phyloP scores from a whole-genome alignment of 129 eudicot genomes.

The Lonicera japonica region DNA sequence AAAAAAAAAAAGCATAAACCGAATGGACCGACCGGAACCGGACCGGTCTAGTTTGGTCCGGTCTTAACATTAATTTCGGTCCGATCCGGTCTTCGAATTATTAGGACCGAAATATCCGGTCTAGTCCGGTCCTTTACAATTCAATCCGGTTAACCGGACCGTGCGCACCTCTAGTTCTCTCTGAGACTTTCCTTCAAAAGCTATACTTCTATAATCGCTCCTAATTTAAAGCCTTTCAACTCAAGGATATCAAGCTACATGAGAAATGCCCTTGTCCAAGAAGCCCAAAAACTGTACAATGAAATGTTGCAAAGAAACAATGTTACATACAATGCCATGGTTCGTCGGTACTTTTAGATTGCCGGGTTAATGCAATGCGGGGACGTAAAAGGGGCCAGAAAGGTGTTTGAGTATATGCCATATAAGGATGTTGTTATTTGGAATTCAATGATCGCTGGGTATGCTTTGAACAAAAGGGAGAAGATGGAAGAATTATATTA shows the following conservation, averaged over 20 bases:
- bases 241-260: slow-evolving; percentile 27
- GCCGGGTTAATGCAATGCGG: slow-evolving; percentile 27
- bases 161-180: no score
- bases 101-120: no score
- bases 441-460: slow-evolving; percentile 42
- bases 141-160: no score
- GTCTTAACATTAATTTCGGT: no score
- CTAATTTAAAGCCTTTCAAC: slow-evolving; percentile 26
- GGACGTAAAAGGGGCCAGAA: slow-evolving; percentile 21
- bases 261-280: slow-evolving; percentile 26
- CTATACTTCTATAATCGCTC: not conserved
- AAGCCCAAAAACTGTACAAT: slow-evolving; percentile 30
- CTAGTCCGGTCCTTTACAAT: no score
- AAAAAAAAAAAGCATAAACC: no score
- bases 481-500: no score
- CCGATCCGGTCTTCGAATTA: no score
- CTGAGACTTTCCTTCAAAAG: not conserved
- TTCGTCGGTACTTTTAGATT: slow-evolving; percentile 32
- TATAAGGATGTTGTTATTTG: slow-evolving; percentile 31
- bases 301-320: slow-evolving; percentile 30
- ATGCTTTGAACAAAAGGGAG: no score
- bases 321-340: slow-evolving; percentile 36
- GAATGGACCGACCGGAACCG: no score
- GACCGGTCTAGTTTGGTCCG: no score
- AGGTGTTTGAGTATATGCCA: slow-evolving; percentile 29